Base-by-base conservation (phyloP, 352 stramenopile genomes). In the Phytophthora sansomeana region DNA sequence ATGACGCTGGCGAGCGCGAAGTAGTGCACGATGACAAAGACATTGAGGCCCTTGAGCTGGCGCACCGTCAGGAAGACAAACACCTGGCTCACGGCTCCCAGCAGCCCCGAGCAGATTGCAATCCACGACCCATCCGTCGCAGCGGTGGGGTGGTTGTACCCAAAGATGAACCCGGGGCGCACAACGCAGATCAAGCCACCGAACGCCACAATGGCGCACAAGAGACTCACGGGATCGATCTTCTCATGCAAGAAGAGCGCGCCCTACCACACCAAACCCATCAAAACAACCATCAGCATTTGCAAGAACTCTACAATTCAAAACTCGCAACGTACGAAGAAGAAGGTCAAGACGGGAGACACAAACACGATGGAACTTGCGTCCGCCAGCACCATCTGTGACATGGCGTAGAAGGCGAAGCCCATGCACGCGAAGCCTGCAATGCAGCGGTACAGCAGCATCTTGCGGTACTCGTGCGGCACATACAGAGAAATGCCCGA, bases 331-430 rank as follows among this genome's bases (percentile, higher is more conserved):
- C 67, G 24, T 64, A 59, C 67, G 8, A 73, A 67, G 17, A 71
- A 74, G 38, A 78, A 70, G 2, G 63, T 70, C 41, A 70, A 48
- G 14, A 65, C 39, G 6, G 69, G 64, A 3, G 36, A 85, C 0
- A 72, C 87, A 30, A 93, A 87, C 19, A 89, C 62, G 24, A 93
- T 55, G 11, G 81, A 68, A 32, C 79, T 91, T 4, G 85, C 85
- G 38, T 93, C 85, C 7, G 85, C 85, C 14, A 93, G 64, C 52
- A 90, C 80, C 80, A 93, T 89, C 47, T 90, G 79, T 1, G 82
- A 89, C 36, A 93, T 74, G 0, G 85, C 79, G 49, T 89, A 90
- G 61, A 93, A 93, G 35, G 71, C 75, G 49, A 90, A 85, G n/a
- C 69, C 63, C 58, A 91, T 90, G 21, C 78, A 86, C n/a, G 59